Evolutionary conservation across 1,284 basidiomycete species (phyloP).

Genomic region (Abortiporus biennis): DNA sequence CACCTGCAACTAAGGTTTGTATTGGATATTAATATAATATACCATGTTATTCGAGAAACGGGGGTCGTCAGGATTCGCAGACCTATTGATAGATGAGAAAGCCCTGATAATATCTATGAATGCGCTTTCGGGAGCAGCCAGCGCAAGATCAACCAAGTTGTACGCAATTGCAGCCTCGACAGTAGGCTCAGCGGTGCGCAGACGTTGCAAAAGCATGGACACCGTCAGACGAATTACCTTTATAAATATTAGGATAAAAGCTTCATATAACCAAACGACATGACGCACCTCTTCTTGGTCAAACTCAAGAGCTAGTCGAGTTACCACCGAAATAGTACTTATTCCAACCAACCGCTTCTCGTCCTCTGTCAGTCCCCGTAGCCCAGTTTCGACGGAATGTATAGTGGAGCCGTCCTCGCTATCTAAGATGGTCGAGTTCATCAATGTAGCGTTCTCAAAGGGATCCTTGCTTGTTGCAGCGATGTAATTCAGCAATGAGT

Average conservation of each 20-base stretch:
- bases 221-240: constrained; percentile 82
- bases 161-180: constrained; percentile 90
- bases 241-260: neutral
- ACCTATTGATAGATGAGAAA: constrained; percentile 83
- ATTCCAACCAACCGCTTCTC: constrained; percentile 83
- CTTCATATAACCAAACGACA: neutral
- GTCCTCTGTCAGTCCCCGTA: constrained; percentile 72
- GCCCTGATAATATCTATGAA: constrained; percentile 84
- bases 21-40: constrained; percentile 8
- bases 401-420: constrained; percentile 38
- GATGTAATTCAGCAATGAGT: constrained; percentile 91
- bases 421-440: constrained; percentile 26
- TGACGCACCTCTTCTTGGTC: constrained; percentile 66
- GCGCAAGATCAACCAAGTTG: constrained; percentile 86
- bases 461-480: constrained; percentile 75
- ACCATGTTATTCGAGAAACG: constrained; percentile 85
- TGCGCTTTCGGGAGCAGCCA: constrained; percentile 70
- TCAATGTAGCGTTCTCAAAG: constrained; percentile 44
- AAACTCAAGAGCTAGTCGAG: constrained; percentile 79
- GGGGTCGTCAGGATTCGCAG: constrained; percentile 80
- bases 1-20: neutral
- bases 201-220: constrained; percentile 89
- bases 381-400: constrained; percentile 52
- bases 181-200: constrained; percentile 78
- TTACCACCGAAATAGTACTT: constrained; percentile 87